Percentiles rank a stretch among this genome's conserved stretches.
phyloP scores from a whole-genome alignment of 345 rosid genomes.

The Euclidium syriacum region DNA sequence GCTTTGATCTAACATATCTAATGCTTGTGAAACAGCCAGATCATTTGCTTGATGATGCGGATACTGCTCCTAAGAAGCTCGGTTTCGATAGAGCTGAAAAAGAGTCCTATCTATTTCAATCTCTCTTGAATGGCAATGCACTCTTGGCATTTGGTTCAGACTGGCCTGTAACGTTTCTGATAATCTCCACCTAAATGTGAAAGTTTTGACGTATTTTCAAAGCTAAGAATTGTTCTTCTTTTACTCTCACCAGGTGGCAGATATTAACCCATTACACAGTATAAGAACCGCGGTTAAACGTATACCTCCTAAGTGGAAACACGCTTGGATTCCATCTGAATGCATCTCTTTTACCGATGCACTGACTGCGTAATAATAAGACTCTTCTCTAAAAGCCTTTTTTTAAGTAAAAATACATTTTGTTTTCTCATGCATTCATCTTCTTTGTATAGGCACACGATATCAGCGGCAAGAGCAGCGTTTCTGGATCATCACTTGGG shows the following conservation, averaged over 20 bases:
- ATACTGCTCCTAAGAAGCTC: conserved; percentile 59
- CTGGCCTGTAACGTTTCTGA: conserved; percentile 83
- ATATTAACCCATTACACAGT: conserved; percentile 62
- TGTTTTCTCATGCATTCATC: not conserved
- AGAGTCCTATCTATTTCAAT: conserved; percentile 58
- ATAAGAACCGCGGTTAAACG: conserved; percentile 72
- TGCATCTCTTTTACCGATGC: conserved; percentile 60
- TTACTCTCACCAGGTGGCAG: conserved; percentile 56
- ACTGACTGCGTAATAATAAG: conserved; percentile 65
- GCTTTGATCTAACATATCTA: conserved; percentile 2
- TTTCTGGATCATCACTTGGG: conserved; percentile 75
- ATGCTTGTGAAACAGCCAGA: conserved; percentile 61
- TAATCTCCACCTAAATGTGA: not conserved
- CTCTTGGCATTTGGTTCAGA: conserved; percentile 83
- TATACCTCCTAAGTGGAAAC: conserved; percentile 63
- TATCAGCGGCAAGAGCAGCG: conserved; percentile 78
- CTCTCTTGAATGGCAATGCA: conserved; percentile 58
- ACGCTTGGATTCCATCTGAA: conserved; percentile 75
- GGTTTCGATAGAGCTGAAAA: conserved; percentile 65
- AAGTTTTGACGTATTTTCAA: not conserved
- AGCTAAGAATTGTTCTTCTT: not conserved
- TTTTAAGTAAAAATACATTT: not conserved
- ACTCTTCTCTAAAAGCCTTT: conserved; percentile 1
- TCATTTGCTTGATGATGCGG: conserved; percentile 86
- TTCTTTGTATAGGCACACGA: conserved; percentile 49